phyloP scores from a whole-genome alignment of 2,329 filamentous ascomycete species.

The Diaporthe citrichinensis region DNA sequence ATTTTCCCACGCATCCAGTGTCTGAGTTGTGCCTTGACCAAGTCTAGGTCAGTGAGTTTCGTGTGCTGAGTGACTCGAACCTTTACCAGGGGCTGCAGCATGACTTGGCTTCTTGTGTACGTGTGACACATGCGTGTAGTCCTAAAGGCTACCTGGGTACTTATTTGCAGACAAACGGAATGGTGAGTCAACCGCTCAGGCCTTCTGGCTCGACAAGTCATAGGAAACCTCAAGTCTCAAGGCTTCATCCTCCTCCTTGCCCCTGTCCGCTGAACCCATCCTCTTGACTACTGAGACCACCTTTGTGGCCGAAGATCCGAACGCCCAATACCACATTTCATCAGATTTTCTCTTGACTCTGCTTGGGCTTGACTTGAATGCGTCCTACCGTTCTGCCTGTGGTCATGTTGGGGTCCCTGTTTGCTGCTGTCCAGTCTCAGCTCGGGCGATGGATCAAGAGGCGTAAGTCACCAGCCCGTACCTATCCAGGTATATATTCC shows the following conservation, averaged over 20 bases:
- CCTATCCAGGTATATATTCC: not conserved
- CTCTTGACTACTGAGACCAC: not conserved
- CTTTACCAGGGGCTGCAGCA: not conserved
- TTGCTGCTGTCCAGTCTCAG: not conserved
- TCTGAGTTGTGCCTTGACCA: not conserved
- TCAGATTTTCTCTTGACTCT: not conserved
- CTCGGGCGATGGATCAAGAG: not conserved
- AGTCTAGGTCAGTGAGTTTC: not conserved
- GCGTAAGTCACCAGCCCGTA: not conserved
- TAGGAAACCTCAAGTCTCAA: too few species aligned
- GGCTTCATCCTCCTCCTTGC: not conserved
- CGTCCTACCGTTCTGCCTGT: not conserved
- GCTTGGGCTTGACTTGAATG: not conserved
- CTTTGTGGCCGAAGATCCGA: not conserved
- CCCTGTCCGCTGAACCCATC: not conserved
- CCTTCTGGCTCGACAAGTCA: too few species aligned
- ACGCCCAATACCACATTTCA: not conserved
- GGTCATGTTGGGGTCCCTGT: not conserved
- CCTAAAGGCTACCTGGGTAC: too few species aligned
- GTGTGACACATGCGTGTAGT: not conserved
- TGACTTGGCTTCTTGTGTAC: not conserved
- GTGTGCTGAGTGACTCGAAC: not conserved
- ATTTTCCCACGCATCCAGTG: fast-evolving
- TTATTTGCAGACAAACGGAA: too few species aligned
- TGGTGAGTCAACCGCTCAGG: too few species aligned